Conservation (phyloP, 2,329 filamentous ascomycete genomes). For the Beauveria bassiana region DNA sequence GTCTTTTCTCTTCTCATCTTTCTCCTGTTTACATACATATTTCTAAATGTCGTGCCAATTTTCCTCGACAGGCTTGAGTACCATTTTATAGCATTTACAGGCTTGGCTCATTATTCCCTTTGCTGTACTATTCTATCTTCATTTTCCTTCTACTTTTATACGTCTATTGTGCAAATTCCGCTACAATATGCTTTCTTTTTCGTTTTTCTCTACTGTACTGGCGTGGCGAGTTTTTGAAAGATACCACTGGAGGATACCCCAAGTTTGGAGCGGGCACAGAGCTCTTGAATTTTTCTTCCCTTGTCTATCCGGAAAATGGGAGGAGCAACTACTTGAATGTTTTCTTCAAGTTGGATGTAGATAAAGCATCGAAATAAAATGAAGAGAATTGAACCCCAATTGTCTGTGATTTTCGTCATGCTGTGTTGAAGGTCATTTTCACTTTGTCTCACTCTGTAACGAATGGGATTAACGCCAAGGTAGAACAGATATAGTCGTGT, state of each 20-base stretch:
- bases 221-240: background rate
- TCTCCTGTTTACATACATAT: background rate
- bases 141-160: background rate
- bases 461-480: background rate
- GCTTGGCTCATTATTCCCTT: background rate
- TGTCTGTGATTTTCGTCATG: background rate
- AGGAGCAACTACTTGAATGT: background rate
- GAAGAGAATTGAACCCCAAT: background rate
- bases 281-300: background rate
- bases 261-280: slow-evolving; percentile 2
- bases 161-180: background rate
- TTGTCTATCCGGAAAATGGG: background rate
- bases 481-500: background rate
- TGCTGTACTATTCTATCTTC: slow-evolving; percentile 5
- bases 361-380: slow-evolving; percentile 1
- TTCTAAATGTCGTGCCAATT: background rate
- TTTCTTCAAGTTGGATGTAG: background rate
- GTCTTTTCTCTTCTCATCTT: background rate
- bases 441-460: too few relatives aligned
- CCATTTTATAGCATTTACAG: slow-evolving; percentile 1
- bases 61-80: background rate
- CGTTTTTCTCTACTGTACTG: background rate
- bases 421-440: too few relatives aligned
- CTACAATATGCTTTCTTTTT: background rate
- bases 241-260: slow-evolving; percentile 8